Evolutionary conservation across 176 grass and related monocot species (phyloP), one percentile per base, ranked within the genome.

Genomic region (Hyparrhenia diplandra): DNA sequence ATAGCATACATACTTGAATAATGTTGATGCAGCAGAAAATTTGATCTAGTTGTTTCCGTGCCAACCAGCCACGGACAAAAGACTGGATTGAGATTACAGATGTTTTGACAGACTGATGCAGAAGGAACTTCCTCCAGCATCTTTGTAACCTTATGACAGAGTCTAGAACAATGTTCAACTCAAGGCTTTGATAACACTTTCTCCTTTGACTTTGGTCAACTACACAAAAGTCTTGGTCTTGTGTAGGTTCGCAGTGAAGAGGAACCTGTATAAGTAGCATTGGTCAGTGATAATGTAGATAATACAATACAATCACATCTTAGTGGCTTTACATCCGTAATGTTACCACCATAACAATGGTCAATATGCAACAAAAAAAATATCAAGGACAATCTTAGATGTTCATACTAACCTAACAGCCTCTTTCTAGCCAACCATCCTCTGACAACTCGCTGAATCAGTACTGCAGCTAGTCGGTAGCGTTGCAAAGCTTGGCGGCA

Each of bases 51-150:
- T 70, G 82, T 83, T 71, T 90, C 21, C 60, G 80, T 66, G 79
- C 67, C 73, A 71, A 55, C 85, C 75, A 86, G 14, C 79, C 82
- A 78, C 88, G 91, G 49, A 84, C 62, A 40, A 70, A 85, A 10
- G 88, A 85, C 80, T 94, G 91, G 73, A 94, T 80, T 78, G 86
- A 17, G 77, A 90, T 86, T 17, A 69, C 79, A 61, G 82, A 82
- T 73, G 20, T 83, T 57, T 10, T 32, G 34, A 65, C 35, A 61
- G 85, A 80, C 77, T 42, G 66, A 37, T 29, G 17, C 13, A 85
- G 13, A 46, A 90, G n/a, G 59, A 88, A 69, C 71, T 83, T 81
- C 31, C 72, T 93, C 88, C 91, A 90, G 85, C 85, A 88, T 83
- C 47, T 85, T 52, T 93, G 88, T 61, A 93, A 43, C 69, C 24